Evolutionary conservation across 2,329 filamentous ascomycete species (phyloP), one percentile per base, ranked within the genome.

Genomic region (Pezicula neosporulosa): DNA sequence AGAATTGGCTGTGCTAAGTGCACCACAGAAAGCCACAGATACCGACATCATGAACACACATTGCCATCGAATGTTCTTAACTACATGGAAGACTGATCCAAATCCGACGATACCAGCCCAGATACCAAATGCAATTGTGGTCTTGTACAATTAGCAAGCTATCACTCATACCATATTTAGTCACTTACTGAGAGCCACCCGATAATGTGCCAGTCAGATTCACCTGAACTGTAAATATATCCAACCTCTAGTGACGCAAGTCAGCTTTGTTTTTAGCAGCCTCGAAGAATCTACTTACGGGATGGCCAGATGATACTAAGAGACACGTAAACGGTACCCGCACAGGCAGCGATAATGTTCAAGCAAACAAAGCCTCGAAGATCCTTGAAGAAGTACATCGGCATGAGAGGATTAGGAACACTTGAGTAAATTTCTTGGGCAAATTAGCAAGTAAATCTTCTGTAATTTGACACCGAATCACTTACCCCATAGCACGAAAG

Each of bases 351-450:
- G 52, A 66, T 65, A 6, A 64, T 58, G 5, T 55, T 62, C 16
- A 68, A 50, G 21, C 55, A 58, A 13, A 59, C 62, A 42, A 67
- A 65, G 44, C 63, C 64, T 12, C 65, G 58, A 33, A 68, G 30
- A 48, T 68, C 66, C 53, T 59, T 61, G 60, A 68, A 68, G 19
- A 68, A 58, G 51, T 59, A 57, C 62, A 66, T 66, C 1, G 63
- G 64, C 5, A 66, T 55, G 39, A 65, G 61, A 4, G 61, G 61
- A 46, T 47, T 53, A 16, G 45, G 16, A 15, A 43, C 27, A 15
- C 27, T 30, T 18, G 19, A 21, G 18, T 15, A 45, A 10, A 15
- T 19, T 38, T 44, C 48, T 18, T 59, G 49, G 59, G 59, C 37
- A 58, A 8, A 7, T 30, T 30, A 30, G 28, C 9, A 30, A 2